phyloP scores from a whole-genome alignment of 2,329 filamentous ascomycete genomes.

The Teratosphaeria viscida region DNA sequence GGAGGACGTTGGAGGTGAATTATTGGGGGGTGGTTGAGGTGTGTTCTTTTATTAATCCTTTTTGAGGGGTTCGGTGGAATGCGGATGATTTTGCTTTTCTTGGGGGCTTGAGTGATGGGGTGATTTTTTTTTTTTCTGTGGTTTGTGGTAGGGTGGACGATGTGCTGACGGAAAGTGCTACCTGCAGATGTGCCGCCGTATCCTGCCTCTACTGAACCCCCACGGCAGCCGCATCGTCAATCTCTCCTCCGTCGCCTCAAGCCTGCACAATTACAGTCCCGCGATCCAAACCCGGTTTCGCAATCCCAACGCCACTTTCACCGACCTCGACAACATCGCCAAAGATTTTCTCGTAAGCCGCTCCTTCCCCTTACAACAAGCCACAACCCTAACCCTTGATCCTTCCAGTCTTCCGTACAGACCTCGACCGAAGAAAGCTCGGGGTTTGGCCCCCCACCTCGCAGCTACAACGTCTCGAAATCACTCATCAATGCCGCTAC shows the following conservation, averaged over 20 bases:
- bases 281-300: conserved; percentile 18
- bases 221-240: conserved; percentile 26
- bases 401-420: conserved; percentile 10
- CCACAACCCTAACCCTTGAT: background rate
- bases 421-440: conserved; percentile 12
- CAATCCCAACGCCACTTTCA: conserved; percentile 9
- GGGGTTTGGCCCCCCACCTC: conserved; percentile 20
- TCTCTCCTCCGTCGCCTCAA: conserved; percentile 24
- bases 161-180: background rate
- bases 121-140: background rate
- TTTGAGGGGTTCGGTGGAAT: no score
- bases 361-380: background rate
- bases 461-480: conserved; percentile 27
- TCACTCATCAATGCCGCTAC: conserved; percentile 26
- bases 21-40: conserved; percentile 27
- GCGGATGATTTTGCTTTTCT: background rate
- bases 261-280: conserved; percentile 21
- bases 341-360: conserved; percentile 18
- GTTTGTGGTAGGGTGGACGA: background rate
- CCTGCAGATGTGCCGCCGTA: conserved; percentile 22
- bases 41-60: background rate
- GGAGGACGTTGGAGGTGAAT: conserved; percentile 25
- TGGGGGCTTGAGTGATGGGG: no score
- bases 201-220: conserved; percentile 19
- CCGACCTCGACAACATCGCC: conserved; percentile 22